Conservation (phyloP, 768 basidiomycete species). For the Pisolithus microcarpus region DNA sequence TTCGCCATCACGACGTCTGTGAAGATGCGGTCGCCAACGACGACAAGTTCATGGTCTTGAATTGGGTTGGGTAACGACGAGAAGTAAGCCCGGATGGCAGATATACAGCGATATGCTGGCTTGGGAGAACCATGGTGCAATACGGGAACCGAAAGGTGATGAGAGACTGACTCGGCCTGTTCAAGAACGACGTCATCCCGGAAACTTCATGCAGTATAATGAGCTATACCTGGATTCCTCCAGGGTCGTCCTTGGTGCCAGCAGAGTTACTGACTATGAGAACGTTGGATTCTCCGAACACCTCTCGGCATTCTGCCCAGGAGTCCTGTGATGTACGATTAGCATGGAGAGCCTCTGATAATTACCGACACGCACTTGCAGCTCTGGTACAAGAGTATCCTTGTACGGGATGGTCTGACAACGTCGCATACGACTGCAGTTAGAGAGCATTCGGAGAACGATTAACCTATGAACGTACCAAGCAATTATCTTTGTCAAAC, state of each 20-base stretch:
- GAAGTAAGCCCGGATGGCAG: slow-evolving; percentile 71
- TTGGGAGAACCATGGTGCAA: slow-evolving; percentile 72
- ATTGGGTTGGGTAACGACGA: slow-evolving; percentile 49
- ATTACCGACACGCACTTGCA: slow-evolving; percentile 43
- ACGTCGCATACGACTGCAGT: background rate
- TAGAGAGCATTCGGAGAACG: background rate
- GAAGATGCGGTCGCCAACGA: slow-evolving; percentile 89
- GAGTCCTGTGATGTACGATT: slow-evolving; percentile 41
- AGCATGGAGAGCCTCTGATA: background rate
- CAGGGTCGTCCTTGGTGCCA: slow-evolving; percentile 70
- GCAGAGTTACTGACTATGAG: slow-evolving; percentile 94
- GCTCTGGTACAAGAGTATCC: slow-evolving; percentile 70
- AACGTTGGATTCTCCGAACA: slow-evolving; percentile 74
- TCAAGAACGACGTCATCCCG: background rate
- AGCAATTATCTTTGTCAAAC: slow-evolving; percentile 96
- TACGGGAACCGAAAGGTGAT: slow-evolving; percentile 75
- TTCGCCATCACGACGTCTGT: slow-evolving; percentile 88
- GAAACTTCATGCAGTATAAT: slow-evolving; percentile 24
- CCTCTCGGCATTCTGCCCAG: slow-evolving; percentile 64
- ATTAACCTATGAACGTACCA: slow-evolving; percentile 43
- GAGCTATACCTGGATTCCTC: slow-evolving; percentile 62
- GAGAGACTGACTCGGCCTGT: slow-evolving; percentile 74
- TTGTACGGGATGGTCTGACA: slow-evolving; percentile 70
- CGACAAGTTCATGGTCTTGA: slow-evolving; percentile 55
- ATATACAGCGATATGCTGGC: slow-evolving; percentile 72